These are phyloP conservation scores for Quillaja saponaria DNA, from an alignment of 306 rosid genomes.

Conservation along the genomic window DNA sequence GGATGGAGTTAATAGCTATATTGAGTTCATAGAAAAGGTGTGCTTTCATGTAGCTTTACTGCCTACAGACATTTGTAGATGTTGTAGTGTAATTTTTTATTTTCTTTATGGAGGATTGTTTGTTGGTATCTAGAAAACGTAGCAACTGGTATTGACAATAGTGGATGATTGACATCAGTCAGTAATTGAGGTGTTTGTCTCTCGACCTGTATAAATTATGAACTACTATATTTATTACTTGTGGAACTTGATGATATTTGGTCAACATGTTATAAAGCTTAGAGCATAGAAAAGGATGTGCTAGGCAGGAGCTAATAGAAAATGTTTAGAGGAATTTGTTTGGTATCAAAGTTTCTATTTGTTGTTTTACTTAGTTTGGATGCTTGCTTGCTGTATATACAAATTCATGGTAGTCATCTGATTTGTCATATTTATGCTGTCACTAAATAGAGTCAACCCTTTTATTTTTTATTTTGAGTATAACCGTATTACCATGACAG, in stretches of 20 bases:
- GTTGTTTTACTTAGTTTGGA: too few species aligned
- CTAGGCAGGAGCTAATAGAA: too few species aligned
- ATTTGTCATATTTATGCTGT: too few species aligned
- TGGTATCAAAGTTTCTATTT: too few species aligned
- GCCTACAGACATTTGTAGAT: not conserved
- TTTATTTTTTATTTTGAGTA: too few species aligned
- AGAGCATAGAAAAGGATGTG: not conserved
- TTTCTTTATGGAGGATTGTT: not conserved
- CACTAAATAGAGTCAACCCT: too few species aligned
- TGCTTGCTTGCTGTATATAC: too few species aligned
- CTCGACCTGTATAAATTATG: not conserved
- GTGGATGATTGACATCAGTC: not conserved
- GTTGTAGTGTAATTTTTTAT: not conserved
- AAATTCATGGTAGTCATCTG: too few species aligned
- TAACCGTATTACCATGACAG: too few species aligned
- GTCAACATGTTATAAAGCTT: not conserved
- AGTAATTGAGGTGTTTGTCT: not conserved
- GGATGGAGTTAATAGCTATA: slow-evolving; percentile 75
- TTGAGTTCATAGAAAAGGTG: slow-evolving; percentile 69
- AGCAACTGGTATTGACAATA: not conserved
- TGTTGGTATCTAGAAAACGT: slow-evolving; percentile 11
- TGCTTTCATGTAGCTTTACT: slow-evolving; percentile 6
- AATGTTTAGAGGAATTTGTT: too few species aligned
- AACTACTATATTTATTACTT: slow-evolving; percentile 5
- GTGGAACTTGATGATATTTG: not conserved